These are phyloP conservation scores for Geranomyces michiganensis DNA, from an alignment of 192 early-diverging fungal species.

Conservation along the genomic window DNA sequence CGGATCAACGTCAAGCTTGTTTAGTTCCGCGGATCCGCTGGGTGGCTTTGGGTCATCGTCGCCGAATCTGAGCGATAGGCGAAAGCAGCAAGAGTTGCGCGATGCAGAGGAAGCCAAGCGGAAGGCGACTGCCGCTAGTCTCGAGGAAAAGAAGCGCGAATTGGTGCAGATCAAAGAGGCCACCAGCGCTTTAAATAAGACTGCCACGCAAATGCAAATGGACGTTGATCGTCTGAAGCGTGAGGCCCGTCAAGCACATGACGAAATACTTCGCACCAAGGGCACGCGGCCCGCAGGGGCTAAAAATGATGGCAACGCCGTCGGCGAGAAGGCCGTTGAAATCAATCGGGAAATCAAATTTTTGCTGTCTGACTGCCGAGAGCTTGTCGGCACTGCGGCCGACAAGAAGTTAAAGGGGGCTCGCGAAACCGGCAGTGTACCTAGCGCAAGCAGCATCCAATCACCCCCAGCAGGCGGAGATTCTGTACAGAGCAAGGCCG, in stretches of 20 bases:
- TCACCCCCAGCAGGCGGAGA: conserved; percentile 19
- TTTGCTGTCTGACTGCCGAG: conserved; percentile 37
- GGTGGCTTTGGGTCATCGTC: conserved; percentile 16
- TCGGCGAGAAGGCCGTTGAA: conserved; percentile 19
- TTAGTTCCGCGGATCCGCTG: conserved; percentile 37
- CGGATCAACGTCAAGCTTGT: conserved; percentile 8
- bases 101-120: conserved; percentile 36
- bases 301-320: neutral
- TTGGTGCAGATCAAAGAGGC: conserved; percentile 43
- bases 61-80: conserved; percentile 21
- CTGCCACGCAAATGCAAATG: conserved; percentile 28
- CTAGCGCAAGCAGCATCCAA: neutral
- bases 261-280: conserved; percentile 17
- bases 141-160: conserved; percentile 45
- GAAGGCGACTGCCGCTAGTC: conserved; percentile 40
- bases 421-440: neutral
- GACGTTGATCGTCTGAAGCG: conserved; percentile 34
- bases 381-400: conserved; percentile 12
- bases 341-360: conserved; percentile 43
- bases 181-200: conserved; percentile 29
- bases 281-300: conserved; percentile 23
- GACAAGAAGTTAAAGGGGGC: conserved; percentile 33
- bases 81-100: conserved; percentile 18
- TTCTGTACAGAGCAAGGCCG: conserved; percentile 39
- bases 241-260: conserved; percentile 39